phyloP scores from a whole-genome alignment of 495 filamentous ascomycete genomes.

The Aspergillus egyptiacus region DNA sequence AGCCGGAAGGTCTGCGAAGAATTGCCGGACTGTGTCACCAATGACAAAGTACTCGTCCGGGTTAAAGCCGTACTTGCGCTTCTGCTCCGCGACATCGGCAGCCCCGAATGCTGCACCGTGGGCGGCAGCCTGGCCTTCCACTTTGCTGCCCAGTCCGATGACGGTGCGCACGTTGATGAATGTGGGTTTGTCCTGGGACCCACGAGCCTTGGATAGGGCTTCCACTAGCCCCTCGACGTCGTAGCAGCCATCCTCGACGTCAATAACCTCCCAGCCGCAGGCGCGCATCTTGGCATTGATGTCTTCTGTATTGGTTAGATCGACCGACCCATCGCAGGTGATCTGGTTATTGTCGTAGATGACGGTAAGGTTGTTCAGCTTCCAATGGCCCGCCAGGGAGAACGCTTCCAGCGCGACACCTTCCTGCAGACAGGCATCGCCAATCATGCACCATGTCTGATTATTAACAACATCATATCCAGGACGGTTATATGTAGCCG shows the following conservation, averaged over 20 bases:
- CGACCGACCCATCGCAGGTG: conserved; percentile 52
- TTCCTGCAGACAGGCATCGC: conserved; percentile 55
- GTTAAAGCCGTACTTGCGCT: conserved; percentile 42
- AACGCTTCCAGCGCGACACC: conserved; percentile 55
- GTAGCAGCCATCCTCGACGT: conserved; percentile 48
- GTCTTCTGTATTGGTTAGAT: conserved; percentile 52
- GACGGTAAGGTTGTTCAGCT: conserved; percentile 49
- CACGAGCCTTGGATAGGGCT: conserved; percentile 41
- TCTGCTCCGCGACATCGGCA: conserved; percentile 43
- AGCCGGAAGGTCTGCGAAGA: conserved; percentile 40
- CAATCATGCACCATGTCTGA: conserved; percentile 51
- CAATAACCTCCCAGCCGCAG: conserved; percentile 52
- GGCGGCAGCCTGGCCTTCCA: conserved; percentile 43
- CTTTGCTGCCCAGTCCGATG: conserved; percentile 49
- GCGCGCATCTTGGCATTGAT: conserved; percentile 55
- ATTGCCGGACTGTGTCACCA: conserved; percentile 38
- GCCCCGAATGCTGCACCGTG: conserved; percentile 49
- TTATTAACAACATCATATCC: conserved; percentile 44
- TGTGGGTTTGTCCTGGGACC: conserved; percentile 43
- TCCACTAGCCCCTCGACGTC: conserved; percentile 47
- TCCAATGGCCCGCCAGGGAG: conserved; percentile 49
- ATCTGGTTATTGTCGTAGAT: conserved; percentile 57
- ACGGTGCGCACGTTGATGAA: conserved; percentile 57
- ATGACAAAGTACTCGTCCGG: conserved; percentile 43
- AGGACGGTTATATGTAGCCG: conserved; percentile 47